Percentiles rank a stretch among this genome's conserved stretches.
These are phyloP conservation scores for Oryza meyeriana DNA, from an alignment of 176 grass and related monocot species.

Conservation along the genomic window DNA sequence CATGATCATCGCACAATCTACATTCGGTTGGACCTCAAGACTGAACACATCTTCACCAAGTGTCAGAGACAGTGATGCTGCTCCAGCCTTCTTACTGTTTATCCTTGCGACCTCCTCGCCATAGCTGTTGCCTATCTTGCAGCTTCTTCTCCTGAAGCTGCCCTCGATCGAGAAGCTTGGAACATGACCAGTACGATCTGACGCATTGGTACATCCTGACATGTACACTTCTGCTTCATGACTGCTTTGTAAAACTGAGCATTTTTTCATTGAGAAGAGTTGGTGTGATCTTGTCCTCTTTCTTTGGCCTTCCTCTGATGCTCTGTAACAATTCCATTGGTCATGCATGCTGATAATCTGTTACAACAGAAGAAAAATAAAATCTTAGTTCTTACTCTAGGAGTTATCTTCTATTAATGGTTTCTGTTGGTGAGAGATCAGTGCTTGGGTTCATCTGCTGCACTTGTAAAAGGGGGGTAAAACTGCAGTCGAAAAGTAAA, in stretches of 20 bases:
- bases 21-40: slow-evolving; percentile 42
- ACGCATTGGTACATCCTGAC: not conserved
- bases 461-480: too few relatives aligned
- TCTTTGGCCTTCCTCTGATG: slow-evolving; percentile 26
- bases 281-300: slow-evolving; percentile 21
- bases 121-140: slow-evolving; percentile 42
- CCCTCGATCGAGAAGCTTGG: slow-evolving; percentile 56
- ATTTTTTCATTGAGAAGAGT: slow-evolving; percentile 46
- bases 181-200: not conserved
- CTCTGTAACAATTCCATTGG: slow-evolving; percentile 66
- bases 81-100: slow-evolving; percentile 38
- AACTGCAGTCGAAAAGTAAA: not conserved
- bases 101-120: slow-evolving; percentile 77
- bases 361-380: not conserved
- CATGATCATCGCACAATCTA: slow-evolving; percentile 60
- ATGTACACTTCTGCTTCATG: slow-evolving; percentile 56
- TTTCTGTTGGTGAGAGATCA: not conserved
- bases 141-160: slow-evolving; percentile 73
- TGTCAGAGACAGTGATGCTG: not conserved
- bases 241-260: slow-evolving; percentile 36
- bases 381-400: not conserved
- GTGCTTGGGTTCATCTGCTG: not conserved
- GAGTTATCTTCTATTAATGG: not conserved
- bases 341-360: slow-evolving; percentile 89
- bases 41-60: slow-evolving; percentile 83